Percentiles rank a stretch among this genome's conserved stretches.
phyloP scores from a whole-genome alignment of 169 alveolate genomes.

The Plasmodium cynomolgi region DNA sequence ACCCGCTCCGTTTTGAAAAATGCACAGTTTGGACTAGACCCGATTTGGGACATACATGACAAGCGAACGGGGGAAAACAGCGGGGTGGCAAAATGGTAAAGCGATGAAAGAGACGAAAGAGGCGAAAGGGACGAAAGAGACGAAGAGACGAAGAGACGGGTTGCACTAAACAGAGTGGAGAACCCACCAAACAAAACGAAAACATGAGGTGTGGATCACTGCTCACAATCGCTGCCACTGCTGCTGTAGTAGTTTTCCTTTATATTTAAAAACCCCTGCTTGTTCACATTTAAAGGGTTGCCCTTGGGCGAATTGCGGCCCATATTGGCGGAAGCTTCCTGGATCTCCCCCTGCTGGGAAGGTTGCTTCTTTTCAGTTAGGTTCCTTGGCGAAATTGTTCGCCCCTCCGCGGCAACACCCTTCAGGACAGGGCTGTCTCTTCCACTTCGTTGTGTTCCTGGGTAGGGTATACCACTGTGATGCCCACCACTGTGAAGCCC shows the following conservation, averaged over 20 bases:
- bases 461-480: neutral
- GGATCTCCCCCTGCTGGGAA: neutral
- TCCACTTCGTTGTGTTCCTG: neutral
- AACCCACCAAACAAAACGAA: neutral
- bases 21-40: neutral
- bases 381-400: neutral
- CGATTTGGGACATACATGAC: neutral
- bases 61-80: neutral
- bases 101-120: too few relatives aligned
- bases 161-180: neutral
- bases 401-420: neutral
- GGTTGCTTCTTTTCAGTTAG: neutral
- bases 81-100: neutral
- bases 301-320: neutral
- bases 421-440: neutral
- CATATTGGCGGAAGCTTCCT: neutral
- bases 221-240: conserved; percentile 10
- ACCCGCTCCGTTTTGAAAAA: neutral
- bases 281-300: conserved; percentile 37
- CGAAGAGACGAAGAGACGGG: neutral
- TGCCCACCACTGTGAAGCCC: too few relatives aligned
- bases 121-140: neutral
- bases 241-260: conserved; percentile 38
- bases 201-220: neutral
- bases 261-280: conserved; percentile 54